Evolutionary conservation across 108 stramenopile species (phyloP), one percentile per base, ranked within the genome.

Genomic region (Cyclotella baltica): DNA sequence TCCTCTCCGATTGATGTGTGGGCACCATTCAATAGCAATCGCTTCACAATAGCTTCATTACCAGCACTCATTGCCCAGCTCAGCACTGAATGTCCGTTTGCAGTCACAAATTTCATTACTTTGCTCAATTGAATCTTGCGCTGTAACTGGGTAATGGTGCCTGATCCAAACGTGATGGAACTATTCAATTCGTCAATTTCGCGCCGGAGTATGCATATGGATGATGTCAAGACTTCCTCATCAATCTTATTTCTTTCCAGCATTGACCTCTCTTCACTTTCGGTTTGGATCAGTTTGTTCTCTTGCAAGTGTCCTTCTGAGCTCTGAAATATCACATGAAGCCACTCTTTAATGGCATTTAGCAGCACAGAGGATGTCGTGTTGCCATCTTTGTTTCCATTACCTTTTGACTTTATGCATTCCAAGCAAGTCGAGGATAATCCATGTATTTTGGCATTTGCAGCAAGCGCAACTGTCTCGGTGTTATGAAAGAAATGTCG

Each of bases 51-150:
- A 0, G 43, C 57, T 20, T n/a, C 27, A 19, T 82, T 78, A 4
- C 85, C 85, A 34, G 37, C 67, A 25, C 52, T 64, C 18, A 50
- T 40, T n/a, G 85, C 85, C 85, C 85, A 85, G 38, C 76, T 82
- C 55, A 85, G 36, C 6, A 78, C 34, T 0, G 69, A 52, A 63
- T 85, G 80, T 18, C 85, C 85, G 29, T 33, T 38, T 19, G 65
- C 48, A 15, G 75, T 72, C 19, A 80, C 78, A 23, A 63, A 57
- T 22, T 47, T 75, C 75, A 76, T 70, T 9, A 76, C 65, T 11
- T 61, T 38, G 55, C 74, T 61, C 5, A 61, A 37, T 23, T 52
- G 31, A 1, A 76, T 36, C 38, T 70, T 34, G 34, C 74, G 61
- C 37, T 63, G 34, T 15, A 75, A 25, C 57, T 40, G 53, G 13